Conservation (phyloP, 176 grass and related monocot genomes). For the Stipa capillata region DNA sequence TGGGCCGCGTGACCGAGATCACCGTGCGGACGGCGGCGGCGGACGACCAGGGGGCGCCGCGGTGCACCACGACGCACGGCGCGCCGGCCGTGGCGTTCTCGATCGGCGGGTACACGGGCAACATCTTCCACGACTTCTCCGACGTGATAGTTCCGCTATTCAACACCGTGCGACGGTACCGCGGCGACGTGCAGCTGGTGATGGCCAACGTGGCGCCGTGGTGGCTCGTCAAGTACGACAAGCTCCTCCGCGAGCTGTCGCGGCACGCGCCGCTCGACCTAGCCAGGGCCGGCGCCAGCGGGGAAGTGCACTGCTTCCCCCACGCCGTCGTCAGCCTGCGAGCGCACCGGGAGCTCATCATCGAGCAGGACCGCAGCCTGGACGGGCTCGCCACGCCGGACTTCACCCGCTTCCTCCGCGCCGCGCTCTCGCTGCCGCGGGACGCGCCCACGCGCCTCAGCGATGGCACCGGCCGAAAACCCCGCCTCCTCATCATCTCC, state of each 20-base stretch:
- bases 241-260: constrained; percentile 50
- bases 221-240: constrained; percentile 89
- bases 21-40: constrained; percentile 31
- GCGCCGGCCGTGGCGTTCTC: constrained; percentile 63
- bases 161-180: constrained; percentile 37
- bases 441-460: constrained; percentile 32
- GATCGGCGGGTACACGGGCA: constrained; percentile 81
- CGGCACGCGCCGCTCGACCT: constrained; percentile 39
- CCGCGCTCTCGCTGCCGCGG: constrained; percentile 44
- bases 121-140: constrained; percentile 99
- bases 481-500: constrained; percentile 72
- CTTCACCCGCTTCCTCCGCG: constrained; percentile 67
- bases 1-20: constrained; percentile 33
- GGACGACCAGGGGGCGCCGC: not conserved
- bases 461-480: constrained; percentile 9
- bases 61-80: constrained; percentile 28
- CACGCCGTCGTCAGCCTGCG: constrained; percentile 50
- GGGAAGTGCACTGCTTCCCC: constrained; percentile 66
- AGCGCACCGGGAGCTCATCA: constrained; percentile 69
- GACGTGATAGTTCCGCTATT: constrained; percentile 82
- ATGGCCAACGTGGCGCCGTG: constrained; percentile 41
- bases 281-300: constrained; percentile 1
- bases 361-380: constrained; percentile 32
- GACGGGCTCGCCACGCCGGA: constrained; percentile 58
- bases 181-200: constrained; percentile 64